Conservation (phyloP, 2,329 filamentous ascomycete genomes). For the Fusarium sp. region DNA sequence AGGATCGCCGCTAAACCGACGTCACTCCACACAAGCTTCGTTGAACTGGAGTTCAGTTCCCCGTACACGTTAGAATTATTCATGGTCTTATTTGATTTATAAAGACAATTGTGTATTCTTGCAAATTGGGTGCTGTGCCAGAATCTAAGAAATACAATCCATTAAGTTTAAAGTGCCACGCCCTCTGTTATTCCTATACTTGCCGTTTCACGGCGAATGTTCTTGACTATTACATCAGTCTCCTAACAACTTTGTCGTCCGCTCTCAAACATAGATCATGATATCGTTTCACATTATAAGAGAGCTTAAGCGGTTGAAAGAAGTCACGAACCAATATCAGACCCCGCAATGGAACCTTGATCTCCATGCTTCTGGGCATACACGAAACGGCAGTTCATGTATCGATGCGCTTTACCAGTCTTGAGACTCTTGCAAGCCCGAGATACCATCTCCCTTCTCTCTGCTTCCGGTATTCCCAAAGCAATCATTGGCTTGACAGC, state of each 20-base stretch:
- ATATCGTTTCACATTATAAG: neutral
- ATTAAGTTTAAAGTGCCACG: neutral
- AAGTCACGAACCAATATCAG: neutral
- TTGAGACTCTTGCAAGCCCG: conserved; percentile 49
- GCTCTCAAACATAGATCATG: neutral
- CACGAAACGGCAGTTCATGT: conserved; percentile 56
- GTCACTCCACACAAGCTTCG: conserved; percentile 18
- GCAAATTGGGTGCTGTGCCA: neutral
- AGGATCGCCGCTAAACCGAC: conserved; percentile 10
- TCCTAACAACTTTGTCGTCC: neutral
- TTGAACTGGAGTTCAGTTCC: neutral
- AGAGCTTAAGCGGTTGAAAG: neutral
- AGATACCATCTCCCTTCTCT: conserved; percentile 49
- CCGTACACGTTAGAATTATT: neutral
- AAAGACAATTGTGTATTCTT: neutral
- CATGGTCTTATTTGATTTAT: neutral
- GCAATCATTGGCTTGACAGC: conserved; percentile 56
- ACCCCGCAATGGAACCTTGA: neutral
- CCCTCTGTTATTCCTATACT: neutral
- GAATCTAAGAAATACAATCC: neutral
- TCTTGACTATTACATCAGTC: neutral
- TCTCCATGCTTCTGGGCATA: conserved; percentile 55
- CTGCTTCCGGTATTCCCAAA: conserved; percentile 48
- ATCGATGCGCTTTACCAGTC: conserved; percentile 53
- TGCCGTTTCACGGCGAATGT: neutral